Conservation (phyloP, 108 stramenopile genomes). For the Tribonema minus region DNA sequence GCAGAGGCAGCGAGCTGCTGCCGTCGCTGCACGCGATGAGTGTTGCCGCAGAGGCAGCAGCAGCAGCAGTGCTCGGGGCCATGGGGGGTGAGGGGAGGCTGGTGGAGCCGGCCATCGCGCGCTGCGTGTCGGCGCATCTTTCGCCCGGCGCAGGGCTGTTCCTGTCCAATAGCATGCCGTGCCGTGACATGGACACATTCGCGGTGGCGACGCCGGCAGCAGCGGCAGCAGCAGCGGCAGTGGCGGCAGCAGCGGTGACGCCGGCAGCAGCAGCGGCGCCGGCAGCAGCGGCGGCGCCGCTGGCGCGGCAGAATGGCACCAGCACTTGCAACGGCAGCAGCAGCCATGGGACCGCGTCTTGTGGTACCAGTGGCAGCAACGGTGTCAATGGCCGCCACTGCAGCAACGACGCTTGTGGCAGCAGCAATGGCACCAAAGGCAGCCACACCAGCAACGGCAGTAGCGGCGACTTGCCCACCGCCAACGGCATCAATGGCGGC, state of each 20-base stretch:
- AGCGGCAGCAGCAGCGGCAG: neutral
- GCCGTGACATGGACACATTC: slow-evolving; percentile 81
- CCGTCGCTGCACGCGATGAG: too few species aligned
- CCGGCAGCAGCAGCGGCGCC: neutral
- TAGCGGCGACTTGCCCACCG: too few species aligned
- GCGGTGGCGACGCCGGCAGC: slow-evolving; percentile 35
- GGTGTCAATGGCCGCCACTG: neutral
- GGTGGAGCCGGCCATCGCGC: slow-evolving; percentile 74
- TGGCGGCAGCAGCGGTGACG: neutral
- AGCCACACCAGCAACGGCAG: too few species aligned
- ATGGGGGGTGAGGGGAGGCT: neutral
- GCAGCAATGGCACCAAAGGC: too few species aligned
- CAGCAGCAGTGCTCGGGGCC: neutral
- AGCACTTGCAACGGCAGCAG: neutral
- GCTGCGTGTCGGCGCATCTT: slow-evolving; percentile 62
- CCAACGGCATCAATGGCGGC: neutral
- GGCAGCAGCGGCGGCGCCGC: too few species aligned
- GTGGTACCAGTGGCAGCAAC: neutral
- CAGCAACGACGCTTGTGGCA: too few species aligned
- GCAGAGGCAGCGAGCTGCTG: neutral
- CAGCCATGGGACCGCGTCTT: neutral
- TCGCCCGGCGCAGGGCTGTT: slow-evolving; percentile 57
- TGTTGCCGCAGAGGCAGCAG: neutral
- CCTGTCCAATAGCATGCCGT: slow-evolving; percentile 87
- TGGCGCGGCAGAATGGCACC: too few species aligned